Base-by-base conservation (phyloP, 2,329 filamentous ascomycete genomes). In the Colletotrichum spinosum region DNA sequence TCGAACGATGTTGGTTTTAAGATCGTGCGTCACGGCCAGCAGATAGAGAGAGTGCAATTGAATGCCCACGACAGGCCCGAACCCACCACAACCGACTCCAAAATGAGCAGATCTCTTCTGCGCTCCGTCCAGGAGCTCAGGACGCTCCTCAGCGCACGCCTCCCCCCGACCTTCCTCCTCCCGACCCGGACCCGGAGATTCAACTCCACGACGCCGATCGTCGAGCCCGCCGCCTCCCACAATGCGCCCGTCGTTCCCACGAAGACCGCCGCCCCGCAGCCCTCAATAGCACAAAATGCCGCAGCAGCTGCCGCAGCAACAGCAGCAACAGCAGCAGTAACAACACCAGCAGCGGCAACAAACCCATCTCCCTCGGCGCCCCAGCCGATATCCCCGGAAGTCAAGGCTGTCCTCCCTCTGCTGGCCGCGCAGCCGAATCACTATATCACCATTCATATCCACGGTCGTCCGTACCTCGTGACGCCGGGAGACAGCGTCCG, bases 391-490 rank as follows among this genome's bases (percentile, higher is more conserved):
- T 82, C 85, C 66, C 78, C 85, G 55, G 86, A 86, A 1, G 83
- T 92, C 68, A 82, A 81, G 69, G 77, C 77, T 46, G 84, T 93
- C 52, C 87, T 94, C 37, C 91, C 92, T 2, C 83, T 93, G 51
- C 87, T 96, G 52, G 86, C 85, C 71, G 85, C 90, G 10, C 92
- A 96, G 79, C 87, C 90, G 3, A 82, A 84, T 25, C 91, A 93
- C 84, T 96, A 95, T 83, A 87, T 93, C 74, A 92, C 90, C 50
- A 83, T 91, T 60, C 92, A 94, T 79, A 90, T 97, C 78, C 90
- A 96, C 79, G 91, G 88, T 37, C 88, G 86, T 58, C 91, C 92
- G 7, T 96, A 95, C 81, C 90, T 96, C 38, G 85, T 96, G 69
- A 94, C 91, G 7, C 81, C 84, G 49, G 92, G 92, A 70, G 92